Evolutionary conservation across 305 asterid species (phyloP).

Genomic region (Striga hermonthica): DNA sequence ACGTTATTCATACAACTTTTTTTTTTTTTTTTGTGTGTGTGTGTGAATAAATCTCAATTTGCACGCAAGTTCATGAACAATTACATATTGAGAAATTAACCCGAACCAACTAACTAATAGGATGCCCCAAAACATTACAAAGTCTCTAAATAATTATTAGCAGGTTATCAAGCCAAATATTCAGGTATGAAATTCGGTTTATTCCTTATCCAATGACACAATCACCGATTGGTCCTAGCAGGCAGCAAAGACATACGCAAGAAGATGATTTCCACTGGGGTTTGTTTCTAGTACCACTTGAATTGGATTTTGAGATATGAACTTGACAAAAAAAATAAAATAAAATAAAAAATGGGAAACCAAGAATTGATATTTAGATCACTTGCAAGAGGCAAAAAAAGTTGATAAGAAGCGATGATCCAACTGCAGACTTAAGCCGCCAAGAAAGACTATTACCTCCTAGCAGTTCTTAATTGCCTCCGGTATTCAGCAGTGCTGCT

Average conservation of each 20-base stretch:
- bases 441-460: conserved; percentile 58
- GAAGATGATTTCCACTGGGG: conserved; percentile 8
- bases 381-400: conserved; percentile 28
- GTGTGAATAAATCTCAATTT: too few species aligned
- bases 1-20: too few species aligned
- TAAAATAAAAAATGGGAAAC: neutral
- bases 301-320: conserved; percentile 5
- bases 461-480: conserved; percentile 70
- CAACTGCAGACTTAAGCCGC: conserved; percentile 23
- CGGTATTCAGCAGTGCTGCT: conserved; percentile 85
- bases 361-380: conserved; percentile 18
- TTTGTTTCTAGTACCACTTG: conserved; percentile 5
- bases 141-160: too few species aligned
- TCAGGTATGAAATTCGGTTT: too few species aligned
- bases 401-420: conserved; percentile 3
- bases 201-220: too few species aligned
- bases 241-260: neutral
- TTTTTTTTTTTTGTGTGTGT: too few species aligned
- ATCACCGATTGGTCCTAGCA: too few species aligned
- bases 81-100: too few species aligned
- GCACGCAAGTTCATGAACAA: too few species aligned
- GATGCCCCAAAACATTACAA: too few species aligned
- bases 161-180: too few species aligned
- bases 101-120: too few species aligned
- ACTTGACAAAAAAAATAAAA: neutral